Evolutionary conservation across 163 green algal genomes (phyloP), one percentile per base, ranked within the genome.

Genomic region (Smithsoniella earleae): DNA sequence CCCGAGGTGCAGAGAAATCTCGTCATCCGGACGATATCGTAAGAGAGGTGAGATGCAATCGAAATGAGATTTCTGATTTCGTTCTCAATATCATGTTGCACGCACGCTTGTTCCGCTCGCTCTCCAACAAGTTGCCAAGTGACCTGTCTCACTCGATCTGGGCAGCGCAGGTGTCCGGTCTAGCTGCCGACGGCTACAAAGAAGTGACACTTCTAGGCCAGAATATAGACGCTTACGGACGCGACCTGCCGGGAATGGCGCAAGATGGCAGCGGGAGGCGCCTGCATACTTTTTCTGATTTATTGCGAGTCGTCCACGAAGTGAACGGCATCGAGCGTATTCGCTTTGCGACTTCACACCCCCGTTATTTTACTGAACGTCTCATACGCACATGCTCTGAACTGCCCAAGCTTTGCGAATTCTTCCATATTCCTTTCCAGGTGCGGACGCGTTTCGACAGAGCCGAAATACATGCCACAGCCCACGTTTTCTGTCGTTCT

Each of bases 181-280:
- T 69, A 1, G 58, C 58, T 4, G 45, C 18, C 16, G 18, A 64
- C 64, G 83, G 83, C 3, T 88, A 88, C 76, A 82, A 78, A 62
- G 83, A 88, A 74, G 83, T 88, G 30, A 88, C 83, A 55, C 78
- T 88, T 72, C 83, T 95, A 54, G 88, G 88, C 2, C 92, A 98
- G 79, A 98, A 97, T 78, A 87, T 98, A 2, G 92, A 98, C 46
- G 90, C 92, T 2, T 98, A 96, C 74, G 92, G 92, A n/a, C 84
- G 91, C 2, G 92, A 98, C 81, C 83, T 98, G 73, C 88, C 88
- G 2, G 92, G 91, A 34, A 84, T 93, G 73, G 89, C 90, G 6
- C 74, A 74, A 1, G 90, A 96, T 79, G 86, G 79, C 63, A 92
- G 85, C 34, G 90, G 86, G 1, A 79, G 92, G 28, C 82, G 92